Percentiles rank a stretch among this genome's conserved stretches.
Evolutionary conservation across 1,284 basidiomycete genomes (phyloP).

Genomic region (Cerrena zonata): DNA sequence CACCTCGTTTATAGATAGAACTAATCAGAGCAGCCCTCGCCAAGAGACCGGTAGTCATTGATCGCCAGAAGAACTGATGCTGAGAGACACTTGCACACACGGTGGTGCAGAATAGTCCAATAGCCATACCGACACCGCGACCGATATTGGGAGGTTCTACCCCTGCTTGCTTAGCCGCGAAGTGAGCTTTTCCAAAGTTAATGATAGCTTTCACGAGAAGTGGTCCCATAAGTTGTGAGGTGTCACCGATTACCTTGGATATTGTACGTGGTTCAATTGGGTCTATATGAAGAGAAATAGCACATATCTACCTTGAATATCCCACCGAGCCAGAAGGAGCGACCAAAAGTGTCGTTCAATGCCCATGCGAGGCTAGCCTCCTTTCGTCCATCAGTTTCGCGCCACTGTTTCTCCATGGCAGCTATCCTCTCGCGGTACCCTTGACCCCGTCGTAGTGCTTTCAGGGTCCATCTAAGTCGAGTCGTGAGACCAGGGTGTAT

Average conservation of each 20-base stretch:
- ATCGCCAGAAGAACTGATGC: slow-evolving; percentile 77
- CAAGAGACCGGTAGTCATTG: slow-evolving; percentile 67
- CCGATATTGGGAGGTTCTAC: slow-evolving; percentile 44
- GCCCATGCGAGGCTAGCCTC: slow-evolving; percentile 59
- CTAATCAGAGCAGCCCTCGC: slow-evolving; percentile 68
- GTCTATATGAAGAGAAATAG: no score
- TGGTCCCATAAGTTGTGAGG: slow-evolving; percentile 59
- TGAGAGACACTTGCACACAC: slow-evolving; percentile 53
- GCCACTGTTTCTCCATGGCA: slow-evolving; percentile 44
- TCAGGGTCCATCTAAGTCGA: slow-evolving; percentile 42
- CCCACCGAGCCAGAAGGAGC: slow-evolving; percentile 67
- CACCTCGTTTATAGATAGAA: slow-evolving; percentile 69
- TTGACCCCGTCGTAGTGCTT: slow-evolving; percentile 24
- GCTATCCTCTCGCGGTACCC: slow-evolving; percentile 27
- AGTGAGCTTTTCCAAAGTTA: slow-evolving; percentile 54
- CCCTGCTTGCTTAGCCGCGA: slow-evolving; percentile 29
- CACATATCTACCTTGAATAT: slow-evolving; percentile 38
- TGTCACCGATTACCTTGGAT: slow-evolving; percentile 50
- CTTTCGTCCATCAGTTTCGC: slow-evolving; percentile 41
- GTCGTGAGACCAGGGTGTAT: slow-evolving; percentile 34
- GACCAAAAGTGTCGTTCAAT: slow-evolving; percentile 66
- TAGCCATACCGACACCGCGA: slow-evolving; percentile 63
- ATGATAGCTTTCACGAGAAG: slow-evolving; percentile 67
- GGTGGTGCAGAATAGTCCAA: slow-evolving; percentile 64
- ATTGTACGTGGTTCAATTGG: not conserved